Evolutionary conservation across 2,329 filamentous ascomycete species (phyloP).

Genomic region (Fusarium torulosum): DNA sequence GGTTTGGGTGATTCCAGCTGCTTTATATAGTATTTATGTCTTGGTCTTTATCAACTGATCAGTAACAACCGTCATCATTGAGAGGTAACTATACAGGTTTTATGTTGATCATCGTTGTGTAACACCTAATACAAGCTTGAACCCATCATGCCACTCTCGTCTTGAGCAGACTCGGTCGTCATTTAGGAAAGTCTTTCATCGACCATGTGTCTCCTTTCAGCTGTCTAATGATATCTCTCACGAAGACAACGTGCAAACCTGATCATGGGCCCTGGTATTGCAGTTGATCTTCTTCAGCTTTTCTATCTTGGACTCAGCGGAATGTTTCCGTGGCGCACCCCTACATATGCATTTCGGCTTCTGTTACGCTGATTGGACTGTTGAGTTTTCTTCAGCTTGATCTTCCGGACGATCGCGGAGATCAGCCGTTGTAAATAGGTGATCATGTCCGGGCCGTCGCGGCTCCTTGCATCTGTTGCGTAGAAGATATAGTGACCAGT

Average conservation of each 20-base stretch:
- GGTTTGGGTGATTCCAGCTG: background rate
- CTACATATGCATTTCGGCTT: background rate
- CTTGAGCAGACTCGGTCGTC: background rate
- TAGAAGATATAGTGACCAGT: background rate
- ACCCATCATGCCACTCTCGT: background rate
- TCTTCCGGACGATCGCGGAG: slow-evolving; percentile 17
- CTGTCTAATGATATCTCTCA: slow-evolving; percentile 8
- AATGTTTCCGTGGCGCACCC: slow-evolving; percentile 4
- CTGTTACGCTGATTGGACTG: slow-evolving; percentile 1
- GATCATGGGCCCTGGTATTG: background rate
- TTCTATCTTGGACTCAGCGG: background rate
- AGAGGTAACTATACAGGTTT: slow-evolving; percentile 16
- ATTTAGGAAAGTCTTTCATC: slow-evolving; percentile 4
- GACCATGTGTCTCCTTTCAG: slow-evolving; percentile 22
- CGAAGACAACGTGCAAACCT: slow-evolving; percentile 6
- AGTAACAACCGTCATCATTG: background rate
- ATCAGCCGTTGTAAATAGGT: slow-evolving; percentile 10
- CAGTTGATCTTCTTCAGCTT: slow-evolving; percentile 39
- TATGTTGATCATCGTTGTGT: slow-evolving; percentile 23
- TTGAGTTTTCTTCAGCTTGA: background rate
- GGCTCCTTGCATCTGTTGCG: background rate
- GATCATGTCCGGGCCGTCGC: slow-evolving; percentile 16
- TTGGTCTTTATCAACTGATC: background rate
- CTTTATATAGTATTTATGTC: slow-evolving; percentile 11
- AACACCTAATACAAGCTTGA: background rate